Percentiles rank a stretch among this genome's conserved stretches.
Conservation (phyloP, 169 alveolate species). For the Cystoisospora suis region DNA sequence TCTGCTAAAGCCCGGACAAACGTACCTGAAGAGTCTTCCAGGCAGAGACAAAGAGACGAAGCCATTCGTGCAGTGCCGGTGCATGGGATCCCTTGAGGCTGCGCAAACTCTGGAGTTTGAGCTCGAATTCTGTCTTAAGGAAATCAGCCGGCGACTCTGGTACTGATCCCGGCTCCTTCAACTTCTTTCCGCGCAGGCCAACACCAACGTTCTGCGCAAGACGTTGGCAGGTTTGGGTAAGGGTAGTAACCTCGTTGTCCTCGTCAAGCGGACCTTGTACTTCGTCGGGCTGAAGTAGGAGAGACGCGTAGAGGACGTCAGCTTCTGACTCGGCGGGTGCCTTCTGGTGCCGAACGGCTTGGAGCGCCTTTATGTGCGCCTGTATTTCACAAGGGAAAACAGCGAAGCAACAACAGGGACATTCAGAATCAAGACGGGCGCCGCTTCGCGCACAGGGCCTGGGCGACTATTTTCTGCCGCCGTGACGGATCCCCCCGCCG, state of each 20-base stretch:
- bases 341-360: background rate
- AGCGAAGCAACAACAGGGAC: no score
- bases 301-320: background rate
- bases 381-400: no score
- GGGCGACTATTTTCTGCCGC: no score
- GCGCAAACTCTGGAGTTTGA: background rate
- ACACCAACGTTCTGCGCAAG: background rate
- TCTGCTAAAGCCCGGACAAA: background rate
- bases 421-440: no score
- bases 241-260: background rate
- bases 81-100: background rate
- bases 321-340: background rate
- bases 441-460: no score
- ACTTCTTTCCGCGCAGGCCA: background rate
- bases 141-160: background rate
- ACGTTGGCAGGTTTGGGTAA: slow-evolving; percentile 17
- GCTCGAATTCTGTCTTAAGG: background rate
- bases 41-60: background rate
- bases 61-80: slow-evolving; percentile 17
- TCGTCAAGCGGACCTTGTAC: background rate
- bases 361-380: slow-evolving; percentile 9
- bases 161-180: background rate
- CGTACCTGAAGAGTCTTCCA: slow-evolving; percentile 21
- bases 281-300: background rate
- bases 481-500: no score